Conservation (phyloP, 2,329 filamentous ascomycete species). For the Cryphonectria carpinicola region DNA sequence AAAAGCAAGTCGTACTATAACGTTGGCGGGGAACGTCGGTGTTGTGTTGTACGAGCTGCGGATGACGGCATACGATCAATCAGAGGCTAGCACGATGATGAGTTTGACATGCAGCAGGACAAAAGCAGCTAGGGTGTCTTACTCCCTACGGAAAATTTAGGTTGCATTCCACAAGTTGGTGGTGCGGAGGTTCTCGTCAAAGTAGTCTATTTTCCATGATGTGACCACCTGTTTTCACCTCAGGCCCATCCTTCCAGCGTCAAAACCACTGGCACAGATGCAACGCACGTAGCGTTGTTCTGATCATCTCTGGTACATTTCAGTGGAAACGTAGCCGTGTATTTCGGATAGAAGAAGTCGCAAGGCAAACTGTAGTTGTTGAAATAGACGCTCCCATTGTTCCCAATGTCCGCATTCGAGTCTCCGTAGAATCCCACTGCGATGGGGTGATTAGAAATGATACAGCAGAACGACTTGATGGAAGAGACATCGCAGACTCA, state of each 20-base stretch:
- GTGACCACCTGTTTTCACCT: not conserved
- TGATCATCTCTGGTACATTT: conserved; percentile 13
- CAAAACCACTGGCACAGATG: conserved; percentile 10
- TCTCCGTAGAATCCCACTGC: conserved; percentile 21
- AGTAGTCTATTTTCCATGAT: not conserved
- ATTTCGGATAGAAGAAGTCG: not conserved
- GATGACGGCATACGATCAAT: not conserved
- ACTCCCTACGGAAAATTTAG: not conserved
- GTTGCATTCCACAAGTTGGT: not conserved
- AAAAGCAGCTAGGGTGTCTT: conserved; percentile 9
- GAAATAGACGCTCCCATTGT: conserved; percentile 20
- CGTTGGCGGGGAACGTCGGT: not conserved
- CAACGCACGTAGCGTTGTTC: conserved; percentile 22
- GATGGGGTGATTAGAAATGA: not conserved
- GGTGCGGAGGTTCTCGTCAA: not conserved
- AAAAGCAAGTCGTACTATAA: not conserved
- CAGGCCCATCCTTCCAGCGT: not conserved
- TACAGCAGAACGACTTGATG: too few relatives aligned
- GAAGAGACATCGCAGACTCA: not conserved
- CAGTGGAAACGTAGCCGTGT: conserved; percentile 18
- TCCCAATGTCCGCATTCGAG: conserved; percentile 18
- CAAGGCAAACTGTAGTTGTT: not conserved
- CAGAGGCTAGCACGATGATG: not conserved
- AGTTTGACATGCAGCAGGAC: not conserved
- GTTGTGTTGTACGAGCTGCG: not conserved